These are phyloP conservation scores for Tuber umbilicatum DNA, from an alignment of 495 filamentous ascomycete species.

Conservation along the genomic window DNA sequence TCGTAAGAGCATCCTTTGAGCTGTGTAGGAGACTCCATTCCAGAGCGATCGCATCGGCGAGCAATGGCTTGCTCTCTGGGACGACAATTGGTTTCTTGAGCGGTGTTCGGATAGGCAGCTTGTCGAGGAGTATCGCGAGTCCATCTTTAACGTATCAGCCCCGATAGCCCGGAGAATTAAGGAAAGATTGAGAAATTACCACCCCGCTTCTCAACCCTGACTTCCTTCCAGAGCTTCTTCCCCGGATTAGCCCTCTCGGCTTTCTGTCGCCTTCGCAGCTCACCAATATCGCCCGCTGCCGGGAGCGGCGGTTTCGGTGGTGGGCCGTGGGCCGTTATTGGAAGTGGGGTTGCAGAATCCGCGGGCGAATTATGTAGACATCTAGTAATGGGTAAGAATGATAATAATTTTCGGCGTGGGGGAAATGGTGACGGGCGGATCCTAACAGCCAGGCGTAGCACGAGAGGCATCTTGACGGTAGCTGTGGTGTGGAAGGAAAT, in stretches of 20 bases:
- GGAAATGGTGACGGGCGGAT: neutral
- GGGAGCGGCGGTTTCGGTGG: slow-evolving; percentile 70
- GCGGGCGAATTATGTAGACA: slow-evolving; percentile 52
- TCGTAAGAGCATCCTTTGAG: slow-evolving; percentile 65
- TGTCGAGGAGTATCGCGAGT: slow-evolving; percentile 71
- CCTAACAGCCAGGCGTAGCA: neutral
- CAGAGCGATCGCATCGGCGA: slow-evolving; percentile 77
- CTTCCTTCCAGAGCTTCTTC: slow-evolving; percentile 76
- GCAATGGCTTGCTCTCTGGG: slow-evolving; percentile 66
- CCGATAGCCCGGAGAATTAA: neutral
- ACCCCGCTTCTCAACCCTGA: slow-evolving; percentile 55
- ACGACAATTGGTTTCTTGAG: slow-evolving; percentile 63
- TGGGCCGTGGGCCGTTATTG: slow-evolving; percentile 73
- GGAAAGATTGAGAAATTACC: slow-evolving; percentile 41
- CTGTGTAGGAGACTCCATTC: slow-evolving; percentile 86
- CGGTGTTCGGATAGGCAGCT: slow-evolving; percentile 68
- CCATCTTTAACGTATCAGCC: slow-evolving; percentile 47
- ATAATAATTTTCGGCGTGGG: neutral
- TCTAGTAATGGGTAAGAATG: slow-evolving; percentile 11
- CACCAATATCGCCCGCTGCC: slow-evolving; percentile 47
- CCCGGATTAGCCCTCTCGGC: slow-evolving; percentile 53
- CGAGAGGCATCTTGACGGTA: neutral
- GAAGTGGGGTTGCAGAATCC: slow-evolving; percentile 54
- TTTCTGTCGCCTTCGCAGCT: slow-evolving; percentile 45
- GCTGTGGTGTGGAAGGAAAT: neutral